These are phyloP conservation scores for Aspergillus heteromorphus DNA, from an alignment of 495 filamentous ascomycete species.

Conservation along the genomic window DNA sequence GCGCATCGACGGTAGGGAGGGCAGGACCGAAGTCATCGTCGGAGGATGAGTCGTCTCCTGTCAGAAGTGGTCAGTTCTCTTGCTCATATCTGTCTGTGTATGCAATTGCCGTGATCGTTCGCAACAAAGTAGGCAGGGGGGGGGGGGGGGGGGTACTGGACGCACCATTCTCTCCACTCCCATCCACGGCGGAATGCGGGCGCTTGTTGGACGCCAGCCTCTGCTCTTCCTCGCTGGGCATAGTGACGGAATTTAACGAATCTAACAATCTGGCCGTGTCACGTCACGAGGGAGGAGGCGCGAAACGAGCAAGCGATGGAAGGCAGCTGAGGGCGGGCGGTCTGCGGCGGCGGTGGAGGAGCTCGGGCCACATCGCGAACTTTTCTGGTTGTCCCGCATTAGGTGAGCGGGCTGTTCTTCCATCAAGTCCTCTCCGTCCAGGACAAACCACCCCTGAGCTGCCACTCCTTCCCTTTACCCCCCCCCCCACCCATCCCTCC, in stretches of 20 bases:
- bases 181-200: conserved; percentile 35
- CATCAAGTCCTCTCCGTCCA: background rate
- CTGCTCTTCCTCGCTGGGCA: conserved; percentile 29
- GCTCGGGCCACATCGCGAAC: conserved; percentile 39
- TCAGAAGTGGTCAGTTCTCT: conserved; percentile 13
- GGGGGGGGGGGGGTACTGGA: too few relatives aligned
- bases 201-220: conserved; percentile 25
- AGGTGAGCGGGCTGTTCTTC: background rate
- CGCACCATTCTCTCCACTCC: conserved; percentile 28
- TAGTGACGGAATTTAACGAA: conserved; percentile 16
- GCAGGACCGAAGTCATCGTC: conserved; percentile 95
- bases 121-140: conserved; percentile 1
- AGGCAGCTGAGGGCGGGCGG: conserved; percentile 23
- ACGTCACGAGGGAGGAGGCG: background rate
- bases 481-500: background rate
- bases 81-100: background rate
- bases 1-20: conserved; percentile 65
- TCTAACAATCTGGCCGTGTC: background rate
- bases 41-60: conserved; percentile 59
- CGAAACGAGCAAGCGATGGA: background rate
- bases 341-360: conserved; percentile 23
- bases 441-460: conserved; percentile 17
- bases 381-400: conserved; percentile 30
- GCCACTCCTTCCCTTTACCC: conserved; percentile 13
- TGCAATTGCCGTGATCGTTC: background rate